Conservation (phyloP, 208 protist species). For the Trypanosoma conorhini region DNA sequence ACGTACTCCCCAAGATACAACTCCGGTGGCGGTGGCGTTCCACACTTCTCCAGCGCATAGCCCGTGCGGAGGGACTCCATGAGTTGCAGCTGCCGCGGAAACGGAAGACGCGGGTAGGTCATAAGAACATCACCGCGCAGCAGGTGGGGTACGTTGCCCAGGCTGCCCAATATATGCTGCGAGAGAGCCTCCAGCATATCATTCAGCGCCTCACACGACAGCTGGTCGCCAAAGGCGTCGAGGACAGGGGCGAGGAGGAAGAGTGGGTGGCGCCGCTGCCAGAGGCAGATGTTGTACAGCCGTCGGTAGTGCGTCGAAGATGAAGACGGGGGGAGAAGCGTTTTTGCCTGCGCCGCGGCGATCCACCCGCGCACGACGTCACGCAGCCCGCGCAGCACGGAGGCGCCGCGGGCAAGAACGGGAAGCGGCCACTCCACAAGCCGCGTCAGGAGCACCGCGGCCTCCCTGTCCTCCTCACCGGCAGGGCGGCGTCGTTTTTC, state of each 20-base stretch:
- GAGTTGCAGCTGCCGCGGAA: conserved; percentile 40
- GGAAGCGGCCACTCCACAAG: conserved; percentile 19
- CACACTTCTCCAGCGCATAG: conserved; percentile 10
- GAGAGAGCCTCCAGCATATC: conserved; percentile 54
- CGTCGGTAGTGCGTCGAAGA: conserved; percentile 27
- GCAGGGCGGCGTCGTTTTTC: conserved; percentile 1
- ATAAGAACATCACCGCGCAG: conserved; percentile 80
- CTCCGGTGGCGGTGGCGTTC: conserved; percentile 17
- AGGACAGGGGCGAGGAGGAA: conserved; percentile 44
- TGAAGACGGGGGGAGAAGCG: not conserved
- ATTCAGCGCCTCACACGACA: conserved; percentile 33
- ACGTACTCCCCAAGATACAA: conserved; percentile 21
- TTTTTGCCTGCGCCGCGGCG: not conserved
- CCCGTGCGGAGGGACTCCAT: conserved; percentile 35
- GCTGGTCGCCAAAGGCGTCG: conserved; percentile 18
- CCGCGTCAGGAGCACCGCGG: conserved; percentile 1
- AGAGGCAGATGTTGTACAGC: conserved; percentile 64
- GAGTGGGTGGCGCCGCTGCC: conserved; percentile 74
- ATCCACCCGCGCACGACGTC: conserved; percentile 12
- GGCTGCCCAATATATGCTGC: conserved; percentile 18
- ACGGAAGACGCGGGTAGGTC: conserved; percentile 43
- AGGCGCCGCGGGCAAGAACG: conserved; percentile 4
- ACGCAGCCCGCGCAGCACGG: conserved; percentile 3
- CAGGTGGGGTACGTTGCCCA: conserved; percentile 39
- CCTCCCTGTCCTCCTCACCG: not conserved